phyloP scores from a whole-genome alignment of 257 asterid species.

The Nicotiana obtusifolia region DNA sequence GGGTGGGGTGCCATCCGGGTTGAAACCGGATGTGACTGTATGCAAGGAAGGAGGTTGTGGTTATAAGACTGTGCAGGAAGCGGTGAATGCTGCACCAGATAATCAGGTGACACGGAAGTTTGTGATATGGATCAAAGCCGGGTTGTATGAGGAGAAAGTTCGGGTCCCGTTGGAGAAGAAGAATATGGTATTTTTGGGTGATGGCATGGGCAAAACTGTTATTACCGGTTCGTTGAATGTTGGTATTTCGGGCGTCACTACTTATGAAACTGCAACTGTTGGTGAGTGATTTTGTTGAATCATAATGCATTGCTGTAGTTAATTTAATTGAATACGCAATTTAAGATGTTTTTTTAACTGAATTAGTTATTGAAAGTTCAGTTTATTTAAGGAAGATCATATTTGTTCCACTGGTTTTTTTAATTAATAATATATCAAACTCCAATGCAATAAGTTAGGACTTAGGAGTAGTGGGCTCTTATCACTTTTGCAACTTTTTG shows the following conservation, averaged over 20 bases:
- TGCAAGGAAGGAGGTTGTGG: constrained; percentile 35
- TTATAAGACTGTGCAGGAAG: constrained; percentile 48
- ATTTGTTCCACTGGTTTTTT: neutral
- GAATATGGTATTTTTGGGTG: constrained; percentile 60
- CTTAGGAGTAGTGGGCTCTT: neutral
- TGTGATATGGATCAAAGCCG: constrained; percentile 52
- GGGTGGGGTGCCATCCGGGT: constrained; percentile 26
- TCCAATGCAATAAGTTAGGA: neutral
- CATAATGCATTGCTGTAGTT: neutral
- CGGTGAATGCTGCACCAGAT: constrained; percentile 49
- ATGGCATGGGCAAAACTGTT: constrained; percentile 67
- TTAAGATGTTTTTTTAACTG: neutral
- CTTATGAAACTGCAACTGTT: constrained; percentile 61
- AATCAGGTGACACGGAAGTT: constrained; percentile 24
- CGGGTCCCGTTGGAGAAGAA: constrained; percentile 55
- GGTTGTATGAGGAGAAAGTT: constrained; percentile 58
- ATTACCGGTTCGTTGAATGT: constrained; percentile 53
- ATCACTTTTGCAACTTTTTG: neutral
- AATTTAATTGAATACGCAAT: neutral
- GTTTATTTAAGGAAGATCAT: neutral
- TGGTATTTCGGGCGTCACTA: constrained; percentile 41
- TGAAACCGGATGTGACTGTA: constrained; percentile 48
- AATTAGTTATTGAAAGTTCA: neutral
- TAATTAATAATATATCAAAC: neutral
- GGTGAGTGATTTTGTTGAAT: constrained; percentile 29